Evolutionary conservation across 225 moss, liverwort and hornwort species (phyloP).

Genomic region (Rhytidiadelphus loreus): DNA sequence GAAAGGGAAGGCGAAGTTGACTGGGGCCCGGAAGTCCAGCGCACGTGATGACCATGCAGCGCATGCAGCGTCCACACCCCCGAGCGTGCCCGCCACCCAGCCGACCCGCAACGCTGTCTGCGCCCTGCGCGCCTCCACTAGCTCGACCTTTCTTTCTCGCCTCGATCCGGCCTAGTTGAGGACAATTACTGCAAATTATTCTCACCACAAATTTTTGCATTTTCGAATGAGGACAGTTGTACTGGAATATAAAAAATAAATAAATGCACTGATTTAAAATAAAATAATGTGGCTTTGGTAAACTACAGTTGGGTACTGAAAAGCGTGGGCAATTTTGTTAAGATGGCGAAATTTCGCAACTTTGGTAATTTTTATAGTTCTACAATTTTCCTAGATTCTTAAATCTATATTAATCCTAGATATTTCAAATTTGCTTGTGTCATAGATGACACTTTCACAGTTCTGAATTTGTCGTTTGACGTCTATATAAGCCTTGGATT

Average conservation of each 20-base stretch:
- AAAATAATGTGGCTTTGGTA: not conserved
- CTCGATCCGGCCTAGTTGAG: not conserved
- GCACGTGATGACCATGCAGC: constrained; percentile 16
- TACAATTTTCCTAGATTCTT: too few relatives aligned
- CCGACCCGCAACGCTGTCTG: not conserved
- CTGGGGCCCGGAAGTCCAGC: not conserved
- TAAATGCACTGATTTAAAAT: not conserved
- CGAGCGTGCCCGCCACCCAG: constrained; percentile 10
- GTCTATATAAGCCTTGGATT: too few relatives aligned
- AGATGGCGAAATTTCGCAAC: too few relatives aligned
- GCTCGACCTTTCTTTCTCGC: too few relatives aligned
- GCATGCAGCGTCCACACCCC: not conserved
- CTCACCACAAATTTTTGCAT: not conserved
- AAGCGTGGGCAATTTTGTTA: too few relatives aligned
- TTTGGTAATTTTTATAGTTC: too few relatives aligned
- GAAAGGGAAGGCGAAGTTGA: not conserved
- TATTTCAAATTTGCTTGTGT: too few relatives aligned
- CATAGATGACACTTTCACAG: too few relatives aligned
- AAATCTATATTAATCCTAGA: too few relatives aligned
- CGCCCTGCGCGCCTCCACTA: not conserved
- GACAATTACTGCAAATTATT: not conserved
- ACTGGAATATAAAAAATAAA: not conserved
- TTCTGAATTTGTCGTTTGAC: too few relatives aligned
- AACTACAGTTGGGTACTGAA: not conserved
- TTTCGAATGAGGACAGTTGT: not conserved